Base-by-base conservation (phyloP, 768 basidiomycete genomes). In the Daedaleopsis sinensis region DNA sequence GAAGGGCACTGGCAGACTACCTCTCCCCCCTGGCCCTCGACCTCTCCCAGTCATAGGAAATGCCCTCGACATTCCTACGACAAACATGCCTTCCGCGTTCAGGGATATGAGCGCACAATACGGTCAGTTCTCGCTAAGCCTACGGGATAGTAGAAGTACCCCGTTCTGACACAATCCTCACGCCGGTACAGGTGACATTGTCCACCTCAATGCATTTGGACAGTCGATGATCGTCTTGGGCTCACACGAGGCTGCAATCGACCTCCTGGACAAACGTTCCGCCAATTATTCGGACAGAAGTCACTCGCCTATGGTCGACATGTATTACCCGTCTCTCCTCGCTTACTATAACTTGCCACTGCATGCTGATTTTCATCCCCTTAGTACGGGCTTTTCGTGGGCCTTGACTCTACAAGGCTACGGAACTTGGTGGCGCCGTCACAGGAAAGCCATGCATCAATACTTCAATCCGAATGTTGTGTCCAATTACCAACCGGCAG, bases 251-350 rank as follows among this genome's bases (percentile, higher is more conserved):
- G 52, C 32, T 12, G 38, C 38, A n/a, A 52, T 16, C n/a, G 72
- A 69, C 47, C 61, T 79, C 0, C 58, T 79, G 7, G 74, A 79
- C 13, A 71, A 72, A 52, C 73, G 76, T 16, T 70, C 74, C 32
- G 61, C 57, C 16, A 58, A 68, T 51, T 79, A 78, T 47, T 78
- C 78, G 21, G 79, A 27, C 77, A 75, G 5, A 66, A 67, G 12
- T 62, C 73, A 16, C 68, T 57, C 44, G 62, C 59, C 27, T 46
- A 49, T 59, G 43, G 43, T 55, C 5, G 52, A 58, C 24, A 43
- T 61, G 62, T 63, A 39, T n/a, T 18, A n/a, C 13, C 11, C 24
- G 27, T 37, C 32, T 52, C 18, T 35, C 35, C 47, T 27, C 15
- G 13, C 10, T 27, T 10, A 1, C 1, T 23, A n/a, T 21, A 23